Evolutionary conservation across 78 protist species (phyloP), one percentile per base, ranked within the genome.

Genomic region (Protostelium mycophagum): DNA sequence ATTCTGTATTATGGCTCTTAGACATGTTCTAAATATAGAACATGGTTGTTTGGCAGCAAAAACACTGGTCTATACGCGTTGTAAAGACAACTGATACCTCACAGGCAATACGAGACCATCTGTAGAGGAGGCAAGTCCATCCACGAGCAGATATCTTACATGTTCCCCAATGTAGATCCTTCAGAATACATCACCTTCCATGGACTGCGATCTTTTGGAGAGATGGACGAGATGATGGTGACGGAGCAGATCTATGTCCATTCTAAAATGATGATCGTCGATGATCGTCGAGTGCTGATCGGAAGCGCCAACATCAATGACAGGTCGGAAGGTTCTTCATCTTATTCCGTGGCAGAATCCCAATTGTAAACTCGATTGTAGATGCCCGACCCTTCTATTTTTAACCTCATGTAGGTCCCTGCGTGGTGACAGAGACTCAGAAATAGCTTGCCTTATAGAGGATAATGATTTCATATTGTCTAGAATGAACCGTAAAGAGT

Each of bases 261-360:
- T 87, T 85, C 94, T 37, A 97, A 97, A 90, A 25, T 96, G 90
- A 96, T 97, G 96, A 90, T 97, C 28, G 88, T 92, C 28, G 98
- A 97, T 39, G 98, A 97, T 83, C 85, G 91, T 29, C 86, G 83
- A 31, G 87, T 91, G n/a, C 93, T 97, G 35, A 84, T 97, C 35
- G 98, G 98, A 0, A 90, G 96, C 0, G 97, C 98, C 29, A 97
- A 97, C 93, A 96, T 97, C 86, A 97, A 96, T 88, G 96, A 96
- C 73, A 90, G 97, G 28, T 51, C 31, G 16, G 16, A 16, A 25
- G 73, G 16, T 25, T 51, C 73, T 5, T n/a, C n/a, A n/a, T n/a
- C n/a, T n/a, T n/a, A n/a, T n/a, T n/a, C n/a, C n/a, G n/a, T n/a
- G n/a, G n/a, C n/a, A n/a, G n/a, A n/a, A n/a, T n/a, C n/a, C n/a